A percentile compares a stretch with the other conserved stretches of the same genome.
Evolutionary conservation across 345 rosid species (phyloP).

Genomic region (Gynandropsis gynandra): DNA sequence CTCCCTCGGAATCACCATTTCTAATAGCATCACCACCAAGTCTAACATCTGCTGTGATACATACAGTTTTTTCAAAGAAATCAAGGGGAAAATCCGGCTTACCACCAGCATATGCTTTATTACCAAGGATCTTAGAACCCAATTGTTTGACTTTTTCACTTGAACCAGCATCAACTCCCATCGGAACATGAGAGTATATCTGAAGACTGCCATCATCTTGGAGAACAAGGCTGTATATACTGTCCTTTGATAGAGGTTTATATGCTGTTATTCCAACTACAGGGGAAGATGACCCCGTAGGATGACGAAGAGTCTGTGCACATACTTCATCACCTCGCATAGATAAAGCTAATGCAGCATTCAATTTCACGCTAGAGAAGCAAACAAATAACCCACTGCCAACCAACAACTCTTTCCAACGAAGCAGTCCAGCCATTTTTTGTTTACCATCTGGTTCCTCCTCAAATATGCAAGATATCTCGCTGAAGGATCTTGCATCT

Average conservation of each 20-base stretch:
- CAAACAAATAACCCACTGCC: slow-evolving; percentile 78
- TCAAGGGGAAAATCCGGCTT: slow-evolving; percentile 95
- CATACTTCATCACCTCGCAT: slow-evolving; percentile 48
- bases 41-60: slow-evolving; percentile 89
- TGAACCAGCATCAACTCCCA: slow-evolving; percentile 53
- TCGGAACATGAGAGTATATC: slow-evolving; percentile 64
- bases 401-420: slow-evolving; percentile 76
- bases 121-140: slow-evolving; percentile 78
- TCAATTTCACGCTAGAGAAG: slow-evolving; percentile 69
- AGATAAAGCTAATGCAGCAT: slow-evolving; percentile 66
- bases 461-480: slow-evolving; percentile 65
- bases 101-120: slow-evolving; percentile 67
- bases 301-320: slow-evolving; percentile 82
- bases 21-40: slow-evolving; percentile 85
- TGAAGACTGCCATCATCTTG: slow-evolving; percentile 99
- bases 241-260: slow-evolving; percentile 91
- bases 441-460: slow-evolving; percentile 67
- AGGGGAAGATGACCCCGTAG: slow-evolving; percentile 66
- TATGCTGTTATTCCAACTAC: slow-evolving; percentile 90
- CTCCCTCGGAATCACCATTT: slow-evolving; percentile 91
- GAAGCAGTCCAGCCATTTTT: slow-evolving; percentile 74
- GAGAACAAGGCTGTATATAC: slow-evolving; percentile 83
- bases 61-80: slow-evolving; percentile 91
- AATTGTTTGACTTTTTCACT: slow-evolving; percentile 82
- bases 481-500: slow-evolving; percentile 56